Evolutionary conservation across 768 basidiomycete genomes (phyloP).

Genomic region (Leccinum truebloodii): DNA sequence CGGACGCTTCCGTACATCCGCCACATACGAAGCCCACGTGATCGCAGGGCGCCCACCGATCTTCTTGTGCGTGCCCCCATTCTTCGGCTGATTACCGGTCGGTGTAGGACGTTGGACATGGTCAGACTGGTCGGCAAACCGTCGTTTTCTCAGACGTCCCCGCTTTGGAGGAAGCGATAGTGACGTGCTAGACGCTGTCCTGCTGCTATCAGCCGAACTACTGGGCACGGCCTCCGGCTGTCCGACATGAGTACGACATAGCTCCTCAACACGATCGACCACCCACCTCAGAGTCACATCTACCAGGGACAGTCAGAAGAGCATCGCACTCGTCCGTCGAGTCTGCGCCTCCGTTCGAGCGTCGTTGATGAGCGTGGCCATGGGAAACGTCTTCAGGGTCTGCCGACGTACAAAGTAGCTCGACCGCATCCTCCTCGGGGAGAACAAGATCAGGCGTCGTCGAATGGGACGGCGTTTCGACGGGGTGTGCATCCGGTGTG

Average conservation of each 20-base stretch:
- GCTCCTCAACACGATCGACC: not conserved
- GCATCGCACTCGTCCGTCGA: constrained; percentile 21
- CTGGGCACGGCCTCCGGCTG: constrained; percentile 1
- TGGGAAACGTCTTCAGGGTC: not conserved
- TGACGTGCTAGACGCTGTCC: constrained; percentile 20
- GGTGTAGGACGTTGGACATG: not conserved
- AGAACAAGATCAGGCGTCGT: constrained; percentile 19
- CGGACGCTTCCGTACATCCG: constrained; percentile 15
- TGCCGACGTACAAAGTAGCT: not conserved
- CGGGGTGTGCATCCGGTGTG: not conserved
- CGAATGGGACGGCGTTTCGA: not conserved
- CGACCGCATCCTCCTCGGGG: constrained; percentile 7
- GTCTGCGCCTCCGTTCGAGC: constrained; percentile 3
- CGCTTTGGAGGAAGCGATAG: not conserved
- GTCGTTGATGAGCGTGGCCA: not conserved
- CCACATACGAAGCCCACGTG: constrained; percentile 26
- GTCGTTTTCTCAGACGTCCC: not conserved
- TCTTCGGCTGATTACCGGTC: not conserved
- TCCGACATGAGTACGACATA: constrained; percentile 5
- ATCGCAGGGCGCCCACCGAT: constrained; percentile 14
- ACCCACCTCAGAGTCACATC: constrained; percentile 15
- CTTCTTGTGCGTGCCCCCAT: not conserved
- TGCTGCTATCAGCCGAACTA: constrained; percentile 12
- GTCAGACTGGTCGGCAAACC: not conserved
- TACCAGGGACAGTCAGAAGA: constrained; percentile 4